Base-by-base conservation (phyloP, 2,329 filamentous ascomycete species). In the Beauveria asiatica region DNA sequence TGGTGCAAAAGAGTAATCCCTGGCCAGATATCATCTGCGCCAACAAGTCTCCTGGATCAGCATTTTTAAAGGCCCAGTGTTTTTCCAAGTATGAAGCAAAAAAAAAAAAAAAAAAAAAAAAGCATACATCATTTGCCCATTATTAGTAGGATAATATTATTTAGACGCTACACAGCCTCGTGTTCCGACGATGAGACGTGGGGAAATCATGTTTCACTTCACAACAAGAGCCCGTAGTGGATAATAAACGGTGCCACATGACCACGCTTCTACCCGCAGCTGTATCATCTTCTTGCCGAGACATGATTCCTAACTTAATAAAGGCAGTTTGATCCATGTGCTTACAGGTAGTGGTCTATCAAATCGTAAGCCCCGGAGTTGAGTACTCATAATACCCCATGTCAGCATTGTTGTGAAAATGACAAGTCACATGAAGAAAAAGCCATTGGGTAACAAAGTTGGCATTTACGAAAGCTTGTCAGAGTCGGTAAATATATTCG, bases 221-320 rank as follows among this genome's bases (percentile, higher is more conserved):
- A 41, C 8, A 41, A 39, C 48, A n/a, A 25, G 3, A 30, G 48
- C 7, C 33, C 33, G 5, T 5, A 19, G 50, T 48, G 57, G 27
- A 39, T 41, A 19, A 39, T 41, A 19, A 41, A 30, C 42, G 21
- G 57, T 33, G 57, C 41, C 57, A 33, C 57, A 49, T 54, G 57
- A 59, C 49, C 57, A 39, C 50, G 49, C 39, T 52, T 51, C 6
- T 41, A 25, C 39, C 57, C 49, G 57, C 23, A 10, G 16, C 17
- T 48, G 41, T 27, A 41, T n/a, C 54, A 41, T 19, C 19, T 46
- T 39, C 41, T 54, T 60, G 30, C 57, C 57, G 50, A 54, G 42
- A 54, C 57, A 53, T 6, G 6, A 6, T 50, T 21, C 30, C 30
- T n/a, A n/a, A n/a, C n/a, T n/a, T n/a, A n/a, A n/a, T 21, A 11